Conservation (phyloP, 2,329 filamentous ascomycete species). For the Claviceps digitariae region DNA sequence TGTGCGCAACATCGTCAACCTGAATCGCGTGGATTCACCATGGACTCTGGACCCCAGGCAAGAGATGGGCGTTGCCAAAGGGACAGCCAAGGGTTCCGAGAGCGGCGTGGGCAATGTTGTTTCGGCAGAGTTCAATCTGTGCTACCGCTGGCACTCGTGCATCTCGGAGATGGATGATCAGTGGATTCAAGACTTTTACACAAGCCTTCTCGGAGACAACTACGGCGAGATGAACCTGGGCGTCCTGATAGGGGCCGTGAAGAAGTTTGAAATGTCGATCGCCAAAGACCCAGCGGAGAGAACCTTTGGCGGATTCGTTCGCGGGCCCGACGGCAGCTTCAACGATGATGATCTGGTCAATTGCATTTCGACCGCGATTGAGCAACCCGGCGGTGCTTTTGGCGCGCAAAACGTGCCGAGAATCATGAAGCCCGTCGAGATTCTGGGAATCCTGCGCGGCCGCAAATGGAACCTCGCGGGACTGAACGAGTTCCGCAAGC, state of each 20-base stretch:
- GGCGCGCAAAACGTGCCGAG: conserved; percentile 62
- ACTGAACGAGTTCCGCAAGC: conserved; percentile 74
- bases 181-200: conserved; percentile 63
- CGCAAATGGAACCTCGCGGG: conserved; percentile 65
- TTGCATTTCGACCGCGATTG: conserved; percentile 54
- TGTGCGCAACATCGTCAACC: conserved; percentile 61
- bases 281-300: conserved; percentile 55
- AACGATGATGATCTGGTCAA: conserved; percentile 63
- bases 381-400: conserved; percentile 64
- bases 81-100: conserved; percentile 44
- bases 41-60: conserved; percentile 72
- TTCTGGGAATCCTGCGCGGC: conserved; percentile 66
- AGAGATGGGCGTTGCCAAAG: conserved; percentile 44
- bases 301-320: conserved; percentile 51
- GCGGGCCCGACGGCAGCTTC: conserved; percentile 54
- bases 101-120: conserved; percentile 70
- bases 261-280: conserved; percentile 46
- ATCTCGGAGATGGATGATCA: conserved; percentile 59
- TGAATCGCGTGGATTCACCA: conserved; percentile 45
- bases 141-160: conserved; percentile 78
- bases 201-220: conserved; percentile 40
- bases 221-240: conserved; percentile 42
- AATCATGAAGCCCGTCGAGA: conserved; percentile 61
- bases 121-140: conserved; percentile 79
- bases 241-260: conserved; percentile 50